Conservation (phyloP, 2,329 filamentous ascomycete genomes). For the Fusarium chlamydosporum region DNA sequence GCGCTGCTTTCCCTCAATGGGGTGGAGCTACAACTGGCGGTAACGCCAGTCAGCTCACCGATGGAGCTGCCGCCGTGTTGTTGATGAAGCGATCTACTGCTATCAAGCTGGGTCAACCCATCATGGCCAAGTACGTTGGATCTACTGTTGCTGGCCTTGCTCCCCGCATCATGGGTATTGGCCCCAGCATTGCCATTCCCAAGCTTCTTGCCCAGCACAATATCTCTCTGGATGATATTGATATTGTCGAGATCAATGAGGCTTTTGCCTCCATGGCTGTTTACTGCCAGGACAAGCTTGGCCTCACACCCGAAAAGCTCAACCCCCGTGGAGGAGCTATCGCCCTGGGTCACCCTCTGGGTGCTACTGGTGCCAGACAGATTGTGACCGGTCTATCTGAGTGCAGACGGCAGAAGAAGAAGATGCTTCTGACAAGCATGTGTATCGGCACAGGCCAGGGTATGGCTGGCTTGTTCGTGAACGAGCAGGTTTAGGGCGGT, state of each 20-base stretch:
- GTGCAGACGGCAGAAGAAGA: slow-evolving; percentile 86
- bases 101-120: slow-evolving; percentile 87
- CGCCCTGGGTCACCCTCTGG: slow-evolving; percentile 86
- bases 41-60: slow-evolving; percentile 94
- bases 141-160: slow-evolving; percentile 91
- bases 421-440: slow-evolving; percentile 93
- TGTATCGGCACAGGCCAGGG: slow-evolving; percentile 80
- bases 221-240: slow-evolving; percentile 83
- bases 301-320: slow-evolving; percentile 81
- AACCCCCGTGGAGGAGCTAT: slow-evolving; percentile 87
- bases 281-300: slow-evolving; percentile 84
- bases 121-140: slow-evolving; percentile 94
- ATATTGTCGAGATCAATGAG: slow-evolving; percentile 96
- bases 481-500: slow-evolving; percentile 61
- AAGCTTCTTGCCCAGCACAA: slow-evolving; percentile 89
- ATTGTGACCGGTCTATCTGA: slow-evolving; percentile 93
- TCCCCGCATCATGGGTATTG: slow-evolving; percentile 97
- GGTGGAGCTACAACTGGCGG: slow-evolving; percentile 90
- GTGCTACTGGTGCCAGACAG: slow-evolving; percentile 81
- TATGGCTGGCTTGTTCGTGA: slow-evolving; percentile 76
- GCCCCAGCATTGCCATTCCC: slow-evolving; percentile 78
- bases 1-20: slow-evolving; percentile 90
- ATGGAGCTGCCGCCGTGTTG: slow-evolving; percentile 90
- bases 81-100: slow-evolving; percentile 96
- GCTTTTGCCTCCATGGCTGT: slow-evolving; percentile 98